A percentile compares a stretch with the other conserved stretches of the same genome.
Conservation (phyloP, 2,329 filamentous ascomycete genomes). For the Trichoderma brevicompactum region DNA sequence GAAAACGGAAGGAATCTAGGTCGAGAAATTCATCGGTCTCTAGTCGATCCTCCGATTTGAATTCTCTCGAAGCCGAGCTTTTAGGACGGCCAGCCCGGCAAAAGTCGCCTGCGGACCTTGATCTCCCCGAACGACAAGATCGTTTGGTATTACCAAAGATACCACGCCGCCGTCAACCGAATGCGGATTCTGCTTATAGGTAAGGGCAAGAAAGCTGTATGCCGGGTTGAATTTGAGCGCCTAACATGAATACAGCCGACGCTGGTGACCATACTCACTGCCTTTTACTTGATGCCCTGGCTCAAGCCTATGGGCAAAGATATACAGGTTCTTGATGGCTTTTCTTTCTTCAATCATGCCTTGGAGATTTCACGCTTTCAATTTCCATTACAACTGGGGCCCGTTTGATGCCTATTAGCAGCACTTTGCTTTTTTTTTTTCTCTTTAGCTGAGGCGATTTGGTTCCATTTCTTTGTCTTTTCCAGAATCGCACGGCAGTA, state of each 20-base stretch:
- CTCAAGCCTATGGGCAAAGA: not conserved
- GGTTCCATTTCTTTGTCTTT: not conserved
- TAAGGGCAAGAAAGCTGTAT: constrained; percentile 30
- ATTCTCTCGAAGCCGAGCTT: constrained; percentile 47
- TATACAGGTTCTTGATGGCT: not conserved
- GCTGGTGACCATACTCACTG: constrained; percentile 37
- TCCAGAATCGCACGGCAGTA: not conserved
- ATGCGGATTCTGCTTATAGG: constrained; percentile 47
- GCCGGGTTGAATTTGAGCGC: not conserved
- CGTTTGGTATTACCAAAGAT: constrained; percentile 33
- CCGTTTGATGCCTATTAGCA: not conserved
- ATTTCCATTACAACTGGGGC: no score
- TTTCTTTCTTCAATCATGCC: not conserved
- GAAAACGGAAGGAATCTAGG: constrained; percentile 34
- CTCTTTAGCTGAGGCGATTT: not conserved
- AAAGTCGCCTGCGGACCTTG: constrained; percentile 37
- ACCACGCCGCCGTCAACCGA: constrained; percentile 43
- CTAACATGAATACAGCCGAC: constrained; percentile 38
- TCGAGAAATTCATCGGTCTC: constrained; percentile 41
- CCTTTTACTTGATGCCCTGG: not conserved
- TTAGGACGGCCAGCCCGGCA: constrained; percentile 42
- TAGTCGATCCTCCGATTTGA: constrained; percentile 44
- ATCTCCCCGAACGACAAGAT: constrained; percentile 33
- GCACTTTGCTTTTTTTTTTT: not conserved
- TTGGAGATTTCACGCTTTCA: not conserved